A percentile compares a stretch with the other conserved stretches of the same genome.
Conservation (phyloP, 345 rosid genomes). For the Citrus sp. region DNA sequence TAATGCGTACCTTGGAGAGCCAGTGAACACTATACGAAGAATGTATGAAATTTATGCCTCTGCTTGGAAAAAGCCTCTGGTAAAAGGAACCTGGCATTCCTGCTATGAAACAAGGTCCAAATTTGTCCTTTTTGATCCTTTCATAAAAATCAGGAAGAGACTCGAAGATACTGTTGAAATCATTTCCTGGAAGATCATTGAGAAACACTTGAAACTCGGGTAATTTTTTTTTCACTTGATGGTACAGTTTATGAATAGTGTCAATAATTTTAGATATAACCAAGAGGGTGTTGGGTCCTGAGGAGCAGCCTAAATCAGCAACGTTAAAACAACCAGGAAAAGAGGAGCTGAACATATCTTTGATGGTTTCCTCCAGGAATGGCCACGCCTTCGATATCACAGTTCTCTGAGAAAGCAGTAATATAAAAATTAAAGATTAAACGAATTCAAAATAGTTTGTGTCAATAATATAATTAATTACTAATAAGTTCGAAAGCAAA, state of each 20-base stretch:
- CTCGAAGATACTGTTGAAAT: constrained; percentile 37
- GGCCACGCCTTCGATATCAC: neutral
- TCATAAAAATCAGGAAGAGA: constrained; percentile 15
- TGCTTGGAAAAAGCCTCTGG: constrained; percentile 40
- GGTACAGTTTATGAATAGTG: constrained; percentile 10
- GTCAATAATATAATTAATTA: too few species aligned
- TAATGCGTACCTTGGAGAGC: constrained; percentile 30
- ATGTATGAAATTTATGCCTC: constrained; percentile 29
- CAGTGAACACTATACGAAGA: constrained; percentile 41
- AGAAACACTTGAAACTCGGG: constrained; percentile 35
- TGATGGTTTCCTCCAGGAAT: constrained; percentile 1
- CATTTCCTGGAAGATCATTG: constrained; percentile 46
- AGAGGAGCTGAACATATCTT: neutral
- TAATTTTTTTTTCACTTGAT: neutral
- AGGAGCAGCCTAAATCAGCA: constrained; percentile 50
- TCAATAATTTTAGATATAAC: constrained; percentile 11
- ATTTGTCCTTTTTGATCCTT: too few species aligned
- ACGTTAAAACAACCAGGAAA: constrained; percentile 21
- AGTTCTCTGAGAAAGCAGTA: neutral
- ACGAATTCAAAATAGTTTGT: too few species aligned
- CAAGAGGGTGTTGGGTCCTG: constrained; percentile 43
- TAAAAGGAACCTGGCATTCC: constrained; percentile 53
- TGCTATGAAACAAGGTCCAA: constrained; percentile 23
- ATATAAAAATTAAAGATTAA: too few species aligned
- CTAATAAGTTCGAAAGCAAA: neutral